phyloP scores from a whole-genome alignment of 768 basidiomycete genomes.

The Xerocomellus intermedius region DNA sequence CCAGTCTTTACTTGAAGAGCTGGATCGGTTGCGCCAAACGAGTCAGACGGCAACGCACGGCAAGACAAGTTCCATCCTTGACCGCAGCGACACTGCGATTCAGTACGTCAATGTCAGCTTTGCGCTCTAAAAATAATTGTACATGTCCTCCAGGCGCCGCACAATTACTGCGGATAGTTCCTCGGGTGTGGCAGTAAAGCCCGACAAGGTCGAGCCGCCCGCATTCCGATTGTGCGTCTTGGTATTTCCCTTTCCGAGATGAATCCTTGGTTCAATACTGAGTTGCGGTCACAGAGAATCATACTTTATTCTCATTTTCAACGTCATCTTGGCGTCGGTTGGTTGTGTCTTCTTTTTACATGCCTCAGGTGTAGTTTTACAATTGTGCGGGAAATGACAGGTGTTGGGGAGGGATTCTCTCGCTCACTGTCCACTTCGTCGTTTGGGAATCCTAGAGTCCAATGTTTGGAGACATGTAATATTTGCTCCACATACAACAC shows the following conservation, averaged over 20 bases:
- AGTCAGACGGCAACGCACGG: neutral
- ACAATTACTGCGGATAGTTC: too few relatives aligned
- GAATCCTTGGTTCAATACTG: neutral
- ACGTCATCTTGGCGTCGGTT: neutral
- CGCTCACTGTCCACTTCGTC: too few relatives aligned
- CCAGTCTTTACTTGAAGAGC: neutral
- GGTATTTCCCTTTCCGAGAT: too few relatives aligned
- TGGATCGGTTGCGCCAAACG: neutral
- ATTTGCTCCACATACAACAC: neutral
- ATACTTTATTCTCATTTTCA: neutral
- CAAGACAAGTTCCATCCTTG: neutral
- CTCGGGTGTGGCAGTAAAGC: too few relatives aligned
- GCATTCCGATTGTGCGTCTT: neutral
- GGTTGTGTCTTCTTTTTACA: neutral
- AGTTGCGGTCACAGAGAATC: neutral
- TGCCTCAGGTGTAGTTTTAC: neutral
- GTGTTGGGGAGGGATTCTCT: neutral
- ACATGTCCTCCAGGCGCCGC: neutral
- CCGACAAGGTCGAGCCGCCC: too few relatives aligned
- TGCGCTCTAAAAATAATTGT: neutral
- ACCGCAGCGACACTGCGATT: neutral
- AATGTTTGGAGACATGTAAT: neutral
- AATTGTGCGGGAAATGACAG: neutral
- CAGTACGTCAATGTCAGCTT: neutral
- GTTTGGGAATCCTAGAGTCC: neutral